Base-by-base conservation (phyloP, 2,329 filamentous ascomycete genomes). In the Stagonosporopsis cucurbitacearum region DNA sequence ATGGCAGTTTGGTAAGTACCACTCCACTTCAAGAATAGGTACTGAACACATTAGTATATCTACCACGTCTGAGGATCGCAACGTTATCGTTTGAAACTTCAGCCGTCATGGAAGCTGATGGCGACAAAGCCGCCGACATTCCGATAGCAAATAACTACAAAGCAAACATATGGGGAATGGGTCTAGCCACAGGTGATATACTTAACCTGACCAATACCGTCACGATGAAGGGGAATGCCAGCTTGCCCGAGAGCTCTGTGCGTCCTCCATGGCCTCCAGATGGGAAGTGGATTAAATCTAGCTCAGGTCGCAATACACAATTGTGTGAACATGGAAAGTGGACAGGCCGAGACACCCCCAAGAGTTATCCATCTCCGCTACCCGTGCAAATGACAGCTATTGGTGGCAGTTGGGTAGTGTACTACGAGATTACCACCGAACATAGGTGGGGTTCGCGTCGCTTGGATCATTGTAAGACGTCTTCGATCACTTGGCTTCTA, bases 1-100 rank as follows among this genome's bases (percentile, higher is more conserved):
- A 32, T n/a, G 30, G 13, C 39, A 28, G 19, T 11, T 42, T 23
- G n/a, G 39, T 42, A 12, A 19, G 23, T 63, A 66, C 13, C 30
- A 32, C 12, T 15, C 6, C 30, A 32, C 5, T 4, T 15, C 30
- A 5, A 5, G 13, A 3, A 15, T 5, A 32, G 13, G 15, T 15
- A 32, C 30, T 7, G 8, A n/a, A 7, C 2, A 32, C 6, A 5
- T 32, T 32, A 32, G 30, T 12, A 32, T 3, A 32, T n/a, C 4
- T 32, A 32, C 30, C 30, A 15, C n/a, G 13, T n/a, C n/a, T 15
- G 12, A 7, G 30, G 1, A n/a, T 32, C 13, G 30, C 30, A 32
- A 15, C 13, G 13, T n/a, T 15, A 12, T 32, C 13, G 30, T 32
- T 32, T 15, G 30, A 32, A n/a, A 15, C 15, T 15, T 12, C 30